Evolutionary conservation across 257 asterid species (phyloP).

Genomic region (Vinca minor): DNA sequence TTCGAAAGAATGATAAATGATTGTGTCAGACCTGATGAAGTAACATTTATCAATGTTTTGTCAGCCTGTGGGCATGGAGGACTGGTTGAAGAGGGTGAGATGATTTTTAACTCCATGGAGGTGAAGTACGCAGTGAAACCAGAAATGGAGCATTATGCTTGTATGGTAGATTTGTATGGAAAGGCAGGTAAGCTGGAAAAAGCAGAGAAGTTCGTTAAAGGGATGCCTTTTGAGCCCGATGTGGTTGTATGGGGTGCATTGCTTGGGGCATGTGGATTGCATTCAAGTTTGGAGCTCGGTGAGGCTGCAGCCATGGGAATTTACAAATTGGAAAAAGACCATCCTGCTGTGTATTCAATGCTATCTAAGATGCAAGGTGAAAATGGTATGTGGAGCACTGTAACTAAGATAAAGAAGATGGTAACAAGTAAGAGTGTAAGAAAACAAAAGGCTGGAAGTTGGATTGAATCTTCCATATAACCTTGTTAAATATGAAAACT

Average conservation of each 20-base stretch:
- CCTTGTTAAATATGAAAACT: neutral
- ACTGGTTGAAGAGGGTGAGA: slow-evolving; percentile 60
- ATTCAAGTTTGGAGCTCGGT: slow-evolving; percentile 47
- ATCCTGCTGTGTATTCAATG: slow-evolving; percentile 52
- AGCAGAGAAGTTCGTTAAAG: slow-evolving; percentile 43
- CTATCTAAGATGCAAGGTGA: slow-evolving; percentile 49
- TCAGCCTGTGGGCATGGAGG: slow-evolving; percentile 78
- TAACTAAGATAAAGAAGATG: slow-evolving; percentile 36
- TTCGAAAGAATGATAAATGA: slow-evolving; percentile 42
- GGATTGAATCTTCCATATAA: slow-evolving; percentile 31
- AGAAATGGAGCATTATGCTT: slow-evolving; percentile 63
- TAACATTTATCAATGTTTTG: slow-evolving; percentile 55
- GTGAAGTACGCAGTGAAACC: slow-evolving; percentile 30
- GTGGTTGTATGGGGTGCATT: too few species aligned
- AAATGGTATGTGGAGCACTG: slow-evolving; percentile 35
- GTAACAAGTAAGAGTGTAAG: slow-evolving; percentile 27
- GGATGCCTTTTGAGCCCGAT: slow-evolving; percentile 71
- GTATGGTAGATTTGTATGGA: slow-evolving; percentile 77
- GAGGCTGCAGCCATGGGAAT: slow-evolving; percentile 55
- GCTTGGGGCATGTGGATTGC: slow-evolving; percentile 61
- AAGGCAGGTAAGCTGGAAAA: slow-evolving; percentile 59
- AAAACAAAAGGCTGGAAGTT: slow-evolving; percentile 70
- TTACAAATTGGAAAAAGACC: slow-evolving; percentile 38
- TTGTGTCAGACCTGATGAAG: slow-evolving; percentile 43
- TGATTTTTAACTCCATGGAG: slow-evolving; percentile 42